Evolutionary conservation across 805 yeast genomes (phyloP).

Genomic region (Wickerhamiella nectarea): DNA sequence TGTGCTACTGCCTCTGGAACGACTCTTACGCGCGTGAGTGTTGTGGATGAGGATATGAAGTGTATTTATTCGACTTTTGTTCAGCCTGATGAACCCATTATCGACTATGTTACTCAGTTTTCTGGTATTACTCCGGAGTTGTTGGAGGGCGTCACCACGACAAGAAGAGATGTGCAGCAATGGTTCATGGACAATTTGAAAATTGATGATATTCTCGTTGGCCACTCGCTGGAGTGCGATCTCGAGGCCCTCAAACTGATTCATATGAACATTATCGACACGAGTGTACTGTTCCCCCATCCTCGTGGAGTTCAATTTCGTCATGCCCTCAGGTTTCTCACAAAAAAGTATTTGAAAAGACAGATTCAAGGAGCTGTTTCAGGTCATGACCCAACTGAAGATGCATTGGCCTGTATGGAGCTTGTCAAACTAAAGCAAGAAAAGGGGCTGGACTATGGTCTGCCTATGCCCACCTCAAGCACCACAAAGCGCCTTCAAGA

Average conservation of each 20-base stretch:
- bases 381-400: conserved; percentile 84
- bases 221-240: conserved; percentile 85
- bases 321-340: conserved; percentile 64
- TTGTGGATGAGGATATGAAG: conserved; percentile 45
- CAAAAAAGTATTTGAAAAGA: conserved; percentile 39
- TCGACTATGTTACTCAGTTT: conserved; percentile 67
- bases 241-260: conserved; percentile 52
- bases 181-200: conserved; percentile 37
- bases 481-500: conserved; percentile 9
- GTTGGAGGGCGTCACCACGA: conserved; percentile 47
- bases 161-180: conserved; percentile 53
- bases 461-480: conserved; percentile 11
- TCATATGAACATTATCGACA: conserved; percentile 70
- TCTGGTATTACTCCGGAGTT: conserved; percentile 77
- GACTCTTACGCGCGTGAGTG: conserved; percentile 64
- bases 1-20: conserved; percentile 46
- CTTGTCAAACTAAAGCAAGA: conserved; percentile 54
- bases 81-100: conserved; percentile 59
- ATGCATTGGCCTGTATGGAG: conserved; percentile 67
- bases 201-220: conserved; percentile 54
- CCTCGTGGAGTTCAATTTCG: conserved; percentile 48
- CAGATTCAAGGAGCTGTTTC: conserved; percentile 52
- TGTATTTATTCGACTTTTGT: conserved; percentile 62
- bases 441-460: conserved; percentile 58
- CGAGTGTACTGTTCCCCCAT: conserved; percentile 60